Evolutionary conservation across 192 early-diverging fungal genomes (phyloP).

Genomic region (Mortierella antarctica): DNA sequence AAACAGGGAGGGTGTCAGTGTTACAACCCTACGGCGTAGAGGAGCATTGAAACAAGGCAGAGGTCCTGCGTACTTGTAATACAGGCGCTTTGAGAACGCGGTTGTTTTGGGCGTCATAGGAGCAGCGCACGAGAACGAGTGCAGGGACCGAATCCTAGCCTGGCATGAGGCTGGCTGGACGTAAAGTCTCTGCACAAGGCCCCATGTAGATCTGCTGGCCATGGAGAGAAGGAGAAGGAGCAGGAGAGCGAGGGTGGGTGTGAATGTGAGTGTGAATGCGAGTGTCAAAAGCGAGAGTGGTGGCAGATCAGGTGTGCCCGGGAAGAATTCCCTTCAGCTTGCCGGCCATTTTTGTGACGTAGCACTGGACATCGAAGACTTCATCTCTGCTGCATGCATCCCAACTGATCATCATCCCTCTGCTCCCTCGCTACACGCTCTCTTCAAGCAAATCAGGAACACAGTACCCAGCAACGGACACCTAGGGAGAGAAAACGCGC

Average conservation of each 20-base stretch:
- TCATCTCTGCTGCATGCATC: neutral
- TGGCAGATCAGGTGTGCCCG: neutral
- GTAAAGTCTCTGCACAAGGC: conserved; percentile 26
- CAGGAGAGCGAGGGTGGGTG: neutral
- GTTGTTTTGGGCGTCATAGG: neutral
- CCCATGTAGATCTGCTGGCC: conserved; percentile 32
- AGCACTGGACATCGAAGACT: neutral
- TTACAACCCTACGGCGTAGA: too few species aligned
- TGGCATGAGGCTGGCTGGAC: neutral
- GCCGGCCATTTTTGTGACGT: too few species aligned
- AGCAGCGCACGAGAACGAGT: neutral
- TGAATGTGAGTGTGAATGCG: neutral
- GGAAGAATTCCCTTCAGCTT: too few species aligned
- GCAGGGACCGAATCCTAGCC: conserved; percentile 8
- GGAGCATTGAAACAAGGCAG: neutral
- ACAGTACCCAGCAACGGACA: neutral
- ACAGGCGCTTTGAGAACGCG: conserved; percentile 6
- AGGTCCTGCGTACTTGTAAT: conserved; percentile 14
- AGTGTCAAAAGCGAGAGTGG: neutral
- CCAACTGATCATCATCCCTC: conserved; percentile 7
- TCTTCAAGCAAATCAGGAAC: conserved; percentile 3
- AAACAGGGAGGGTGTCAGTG: neutral
- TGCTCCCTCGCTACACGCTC: conserved; percentile 5
- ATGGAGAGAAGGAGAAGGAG: conserved; percentile 7
- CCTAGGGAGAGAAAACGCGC: neutral